These are phyloP conservation scores for Sistotremastrum suecicum DNA, from an alignment of 768 basidiomycete species.

Conservation along the genomic window DNA sequence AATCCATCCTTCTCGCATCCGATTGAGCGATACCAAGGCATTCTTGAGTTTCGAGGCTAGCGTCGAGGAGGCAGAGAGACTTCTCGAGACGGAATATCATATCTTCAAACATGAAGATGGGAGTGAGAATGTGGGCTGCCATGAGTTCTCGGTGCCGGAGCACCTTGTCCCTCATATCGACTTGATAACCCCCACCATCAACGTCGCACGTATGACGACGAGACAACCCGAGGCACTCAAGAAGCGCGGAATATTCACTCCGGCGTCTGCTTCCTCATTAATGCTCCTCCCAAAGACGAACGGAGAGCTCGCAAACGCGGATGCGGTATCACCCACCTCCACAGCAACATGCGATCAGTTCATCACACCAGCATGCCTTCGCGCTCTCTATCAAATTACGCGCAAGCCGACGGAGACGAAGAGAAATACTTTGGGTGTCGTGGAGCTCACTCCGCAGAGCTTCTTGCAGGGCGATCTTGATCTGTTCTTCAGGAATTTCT, in stretches of 20 bases:
- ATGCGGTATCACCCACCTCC: conserved; percentile 7
- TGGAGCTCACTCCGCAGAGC: conserved; percentile 7
- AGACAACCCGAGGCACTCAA: not conserved
- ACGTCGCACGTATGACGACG: conserved; percentile 15
- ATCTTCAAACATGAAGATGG: conserved; percentile 4
- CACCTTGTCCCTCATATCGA: conserved; percentile 25
- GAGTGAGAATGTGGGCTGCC: conserved; percentile 19
- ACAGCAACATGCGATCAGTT: conserved; percentile 3
- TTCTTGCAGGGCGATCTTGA: conserved; percentile 8
- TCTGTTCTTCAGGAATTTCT: conserved; percentile 7
- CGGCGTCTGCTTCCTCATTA: too few relatives aligned
- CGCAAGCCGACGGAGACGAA: conserved; percentile 1
- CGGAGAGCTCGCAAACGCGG: too few relatives aligned
- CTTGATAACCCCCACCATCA: conserved; percentile 30
- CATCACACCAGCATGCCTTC: conserved; percentile 7
- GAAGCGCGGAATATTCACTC: too few relatives aligned
- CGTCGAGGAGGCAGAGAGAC: conserved; percentile 25
- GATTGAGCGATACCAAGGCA: conserved; percentile 10
- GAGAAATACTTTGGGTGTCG: conserved; percentile 7
- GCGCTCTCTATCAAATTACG: conserved; percentile 4
- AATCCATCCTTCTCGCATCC: conserved; percentile 12
- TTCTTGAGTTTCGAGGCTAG: conserved; percentile 26
- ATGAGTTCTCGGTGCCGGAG: conserved; percentile 26
- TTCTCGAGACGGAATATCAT: conserved; percentile 9
- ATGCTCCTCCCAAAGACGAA: too few relatives aligned